Evolutionary conservation across 352 stramenopile genomes (phyloP), one percentile per base, ranked within the genome.

Genomic region (Globisporangium uncinulatum): DNA sequence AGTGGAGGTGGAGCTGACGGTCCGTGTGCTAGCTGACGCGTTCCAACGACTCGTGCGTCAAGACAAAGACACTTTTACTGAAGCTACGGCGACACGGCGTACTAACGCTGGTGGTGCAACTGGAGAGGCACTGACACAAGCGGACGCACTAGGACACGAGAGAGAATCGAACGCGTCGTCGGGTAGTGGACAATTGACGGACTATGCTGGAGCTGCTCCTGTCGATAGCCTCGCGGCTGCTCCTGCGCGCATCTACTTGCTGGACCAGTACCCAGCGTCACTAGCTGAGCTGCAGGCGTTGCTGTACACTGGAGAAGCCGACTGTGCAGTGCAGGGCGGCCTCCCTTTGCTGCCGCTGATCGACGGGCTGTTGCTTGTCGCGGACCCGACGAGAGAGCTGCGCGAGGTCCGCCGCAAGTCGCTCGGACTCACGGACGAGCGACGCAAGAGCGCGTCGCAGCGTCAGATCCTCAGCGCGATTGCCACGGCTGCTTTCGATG

Each of bases 201-300:
- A 51, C 19, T 46, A 45, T 49, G 24, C 24, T 10, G 9, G 9
- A 21, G 2, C n/a, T 49, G 36, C 17, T 24, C 20, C 19, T 17
- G 13, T 11, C 47, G 21, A 31, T 6, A 14, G 29, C 5, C 34
- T 9, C 9, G 34, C 34, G 15, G 52, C 37, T 14, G 11, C 57
- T 9, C 70, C 62, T 24, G 53, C 65, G 0, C 73, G 80, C 8
- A 70, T 88, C 17, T 90, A 86, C 50, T 45, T 92, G 10, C 54
- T 92, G 15, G 39, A 71, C 15, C 72, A 89, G 53, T 92, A 86
- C 51, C 83, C 79, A 14, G 59, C 65, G 20, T 75, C 74, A 1
- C 47, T 87, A 8, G 54, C 51, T 0, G 83, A 92, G 59, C 65
- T 75, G 41, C 62, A 75, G 8, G 70, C 63, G 49, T 62, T 86